A percentile compares a stretch with the other conserved stretches of the same genome.
Conservation (phyloP, 495 filamentous ascomycete genomes). For the Patellaria atrata region DNA sequence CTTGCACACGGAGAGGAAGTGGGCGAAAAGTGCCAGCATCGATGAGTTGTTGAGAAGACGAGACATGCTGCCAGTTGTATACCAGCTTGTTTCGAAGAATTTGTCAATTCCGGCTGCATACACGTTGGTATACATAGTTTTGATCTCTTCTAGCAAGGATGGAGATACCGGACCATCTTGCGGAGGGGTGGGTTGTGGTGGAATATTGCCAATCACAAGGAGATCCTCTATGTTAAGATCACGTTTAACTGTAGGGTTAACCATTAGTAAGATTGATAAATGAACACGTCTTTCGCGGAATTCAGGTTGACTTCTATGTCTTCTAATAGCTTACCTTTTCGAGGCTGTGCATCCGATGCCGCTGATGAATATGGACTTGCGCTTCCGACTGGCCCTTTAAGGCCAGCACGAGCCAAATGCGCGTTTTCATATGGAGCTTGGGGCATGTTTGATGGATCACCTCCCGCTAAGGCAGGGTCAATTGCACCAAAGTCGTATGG, state of each 20-base stretch:
- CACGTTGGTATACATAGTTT: constrained; percentile 56
- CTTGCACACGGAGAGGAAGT: constrained; percentile 46
- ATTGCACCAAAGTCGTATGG: constrained; percentile 53
- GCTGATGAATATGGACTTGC: constrained; percentile 30
- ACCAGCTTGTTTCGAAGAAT: constrained; percentile 81
- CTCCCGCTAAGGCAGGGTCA: constrained; percentile 50
- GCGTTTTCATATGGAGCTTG: constrained; percentile 20
- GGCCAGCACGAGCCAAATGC: constrained; percentile 22
- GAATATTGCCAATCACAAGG: constrained; percentile 45
- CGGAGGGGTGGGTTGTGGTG: constrained; percentile 41
- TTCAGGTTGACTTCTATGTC: no score
- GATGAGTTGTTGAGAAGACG: constrained; percentile 42
- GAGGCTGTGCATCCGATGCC: constrained; percentile 26
- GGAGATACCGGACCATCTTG: constrained; percentile 31
- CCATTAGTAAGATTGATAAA: no score
- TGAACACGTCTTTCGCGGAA: no score
- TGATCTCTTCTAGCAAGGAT: constrained; percentile 49
- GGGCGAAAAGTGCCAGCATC: constrained; percentile 47
- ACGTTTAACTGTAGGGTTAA: constrained; percentile 21
- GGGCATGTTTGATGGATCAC: constrained; percentile 14
- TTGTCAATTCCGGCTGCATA: constrained; percentile 65
- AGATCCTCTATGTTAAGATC: constrained; percentile 9
- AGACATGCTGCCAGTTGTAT: constrained; percentile 37
- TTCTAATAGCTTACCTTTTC: constrained; percentile 33
- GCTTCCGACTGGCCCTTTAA: constrained; percentile 25